Evolutionary conservation across 208 protist species (phyloP).

Genomic region (Spongospora subterranea): DNA sequence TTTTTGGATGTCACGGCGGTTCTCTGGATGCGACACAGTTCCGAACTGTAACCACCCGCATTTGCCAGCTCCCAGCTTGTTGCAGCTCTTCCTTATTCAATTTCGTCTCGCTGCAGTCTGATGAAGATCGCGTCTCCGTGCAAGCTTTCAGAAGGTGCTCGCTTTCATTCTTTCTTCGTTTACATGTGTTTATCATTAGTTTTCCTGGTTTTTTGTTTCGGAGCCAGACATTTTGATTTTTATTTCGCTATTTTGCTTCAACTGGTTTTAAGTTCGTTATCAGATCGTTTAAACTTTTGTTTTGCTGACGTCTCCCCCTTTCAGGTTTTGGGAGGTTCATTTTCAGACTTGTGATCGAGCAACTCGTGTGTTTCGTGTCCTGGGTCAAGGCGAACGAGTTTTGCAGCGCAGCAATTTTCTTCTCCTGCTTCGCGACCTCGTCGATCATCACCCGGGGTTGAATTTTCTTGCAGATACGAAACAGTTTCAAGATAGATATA

Average conservation of each 20-base stretch:
- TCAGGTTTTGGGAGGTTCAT: constrained; percentile 39
- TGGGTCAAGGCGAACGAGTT: not conserved
- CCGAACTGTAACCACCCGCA: not conserved
- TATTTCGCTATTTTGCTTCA: too few species aligned
- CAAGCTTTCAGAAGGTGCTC: not conserved
- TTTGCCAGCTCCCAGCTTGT: not conserved
- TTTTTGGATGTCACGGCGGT: too few species aligned
- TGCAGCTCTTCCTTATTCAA: constrained; percentile 15
- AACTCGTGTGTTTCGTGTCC: not conserved
- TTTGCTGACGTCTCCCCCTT: not conserved
- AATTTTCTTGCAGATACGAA: not conserved
- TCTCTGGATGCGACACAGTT: not conserved
- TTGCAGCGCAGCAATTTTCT: not conserved
- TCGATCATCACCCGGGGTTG: not conserved
- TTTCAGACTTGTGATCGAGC: constrained; percentile 41
- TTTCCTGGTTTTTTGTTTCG: too few species aligned
- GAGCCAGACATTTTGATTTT: too few species aligned
- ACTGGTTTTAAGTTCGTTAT: too few species aligned
- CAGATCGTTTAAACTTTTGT: too few species aligned
- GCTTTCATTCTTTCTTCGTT: not conserved
- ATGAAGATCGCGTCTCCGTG: not conserved
- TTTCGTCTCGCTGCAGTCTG: not conserved
- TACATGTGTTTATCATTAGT: too few species aligned
- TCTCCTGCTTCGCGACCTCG: not conserved
- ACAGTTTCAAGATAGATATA: constrained; percentile 53